These are phyloP conservation scores for Kurtzmaniella cleridarum DNA, from an alignment of 805 yeast species.

Conservation along the genomic window DNA sequence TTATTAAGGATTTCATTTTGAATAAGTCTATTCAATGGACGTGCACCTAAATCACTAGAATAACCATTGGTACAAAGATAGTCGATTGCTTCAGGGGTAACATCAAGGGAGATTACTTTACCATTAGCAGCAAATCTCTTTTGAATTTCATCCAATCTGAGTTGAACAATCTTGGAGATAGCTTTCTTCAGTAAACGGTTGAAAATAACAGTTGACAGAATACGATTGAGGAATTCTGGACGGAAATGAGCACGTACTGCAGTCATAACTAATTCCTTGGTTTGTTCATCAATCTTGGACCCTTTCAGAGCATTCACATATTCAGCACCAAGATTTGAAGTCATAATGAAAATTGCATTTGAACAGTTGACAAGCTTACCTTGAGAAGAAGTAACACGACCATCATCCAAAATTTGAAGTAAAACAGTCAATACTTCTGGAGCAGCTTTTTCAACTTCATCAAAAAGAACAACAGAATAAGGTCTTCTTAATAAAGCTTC, in stretches of 20 bases:
- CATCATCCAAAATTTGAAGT: slow-evolving; percentile 92
- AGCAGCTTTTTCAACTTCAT: slow-evolving; percentile 97
- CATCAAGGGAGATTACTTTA: slow-evolving; percentile 64
- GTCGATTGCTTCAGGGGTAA: slow-evolving; percentile 73
- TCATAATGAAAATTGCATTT: slow-evolving; percentile 89
- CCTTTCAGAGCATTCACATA: slow-evolving; percentile 65
- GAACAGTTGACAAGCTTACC: slow-evolving; percentile 93
- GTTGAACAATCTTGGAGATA: slow-evolving; percentile 83
- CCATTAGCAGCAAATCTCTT: slow-evolving; percentile 80
- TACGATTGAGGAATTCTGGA: slow-evolving; percentile 96
- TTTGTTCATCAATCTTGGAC: slow-evolving; percentile 58
- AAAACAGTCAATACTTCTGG: slow-evolving; percentile 94
- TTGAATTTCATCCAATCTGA: slow-evolving; percentile 81
- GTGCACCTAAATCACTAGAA: slow-evolving; percentile 91
- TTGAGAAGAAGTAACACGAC: slow-evolving; percentile 89
- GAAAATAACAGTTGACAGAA: slow-evolving; percentile 87
- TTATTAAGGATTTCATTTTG: slow-evolving; percentile 83
- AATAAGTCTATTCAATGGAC: slow-evolving; percentile 90
- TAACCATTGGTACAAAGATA: slow-evolving; percentile 84
- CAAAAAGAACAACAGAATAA: slow-evolving; percentile 92
- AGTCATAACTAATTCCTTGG: slow-evolving; percentile 75
- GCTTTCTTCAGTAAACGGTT: slow-evolving; percentile 89
- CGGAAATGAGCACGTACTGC: slow-evolving; percentile 87
- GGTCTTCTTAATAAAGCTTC: slow-evolving; percentile 89
- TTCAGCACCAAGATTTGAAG: slow-evolving; percentile 95